These are phyloP conservation scores for Fragaria vesca DNA, from an alignment of 306 rosid species.

Conservation along the genomic window DNA sequence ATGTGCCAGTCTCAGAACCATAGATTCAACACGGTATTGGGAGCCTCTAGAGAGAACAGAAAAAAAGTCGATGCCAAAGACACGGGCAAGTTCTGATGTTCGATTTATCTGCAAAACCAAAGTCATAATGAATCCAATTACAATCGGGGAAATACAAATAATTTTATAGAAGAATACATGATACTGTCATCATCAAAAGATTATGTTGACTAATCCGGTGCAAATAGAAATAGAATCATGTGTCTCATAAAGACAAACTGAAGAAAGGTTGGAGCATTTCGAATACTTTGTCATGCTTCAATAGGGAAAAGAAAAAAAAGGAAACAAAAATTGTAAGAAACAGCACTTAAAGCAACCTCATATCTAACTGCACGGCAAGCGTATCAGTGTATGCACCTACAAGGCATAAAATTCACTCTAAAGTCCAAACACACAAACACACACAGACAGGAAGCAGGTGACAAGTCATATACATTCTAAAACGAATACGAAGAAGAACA, in stretches of 20 bases:
- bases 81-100: slow-evolving; percentile 97
- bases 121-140: slow-evolving; percentile 18
- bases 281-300: not conserved
- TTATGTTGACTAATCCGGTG: not conserved
- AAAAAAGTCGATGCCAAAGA: slow-evolving; percentile 94
- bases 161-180: not conserved
- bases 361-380: not conserved
- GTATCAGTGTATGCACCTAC: not conserved
- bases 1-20: slow-evolving; percentile 90
- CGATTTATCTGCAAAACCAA: slow-evolving; percentile 74
- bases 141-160: not conserved
- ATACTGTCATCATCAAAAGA: not conserved
- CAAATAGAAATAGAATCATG: not conserved
- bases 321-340: not conserved
- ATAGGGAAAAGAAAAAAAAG: not conserved
- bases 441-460: not conserved
- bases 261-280: not conserved
- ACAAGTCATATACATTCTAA: not conserved
- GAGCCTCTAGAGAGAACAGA: slow-evolving; percentile 98
- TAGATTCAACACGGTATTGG: slow-evolving; percentile 94
- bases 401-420: not conserved
- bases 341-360: not conserved
- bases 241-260: not conserved
- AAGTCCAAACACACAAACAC: not conserved
- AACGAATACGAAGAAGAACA: not conserved